Evolutionary conservation across 176 grass and related monocot genomes (phyloP).

Genomic region (Canna indica): DNA sequence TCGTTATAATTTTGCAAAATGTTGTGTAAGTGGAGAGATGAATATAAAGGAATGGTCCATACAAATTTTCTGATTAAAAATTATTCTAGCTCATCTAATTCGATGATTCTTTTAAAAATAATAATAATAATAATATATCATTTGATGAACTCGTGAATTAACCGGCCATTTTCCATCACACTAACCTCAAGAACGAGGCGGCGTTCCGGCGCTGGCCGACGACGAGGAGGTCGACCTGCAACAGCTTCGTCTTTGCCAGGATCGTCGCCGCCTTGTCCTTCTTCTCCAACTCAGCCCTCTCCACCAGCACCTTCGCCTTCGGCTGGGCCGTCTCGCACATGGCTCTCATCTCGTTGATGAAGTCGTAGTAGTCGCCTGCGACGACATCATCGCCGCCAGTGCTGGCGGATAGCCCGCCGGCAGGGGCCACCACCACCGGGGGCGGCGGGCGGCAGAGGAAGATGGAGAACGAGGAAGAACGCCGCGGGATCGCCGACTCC

Average conservation of each 20-base stretch:
- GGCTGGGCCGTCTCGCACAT: slow-evolving; percentile 49
- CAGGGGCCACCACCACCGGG: slow-evolving; percentile 31
- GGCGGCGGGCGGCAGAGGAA: background rate
- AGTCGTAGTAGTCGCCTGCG: slow-evolving; percentile 27
- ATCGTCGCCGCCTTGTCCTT: slow-evolving; percentile 75
- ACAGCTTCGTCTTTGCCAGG: slow-evolving; percentile 38
- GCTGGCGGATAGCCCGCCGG: slow-evolving; percentile 60
- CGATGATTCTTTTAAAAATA: too few relatives aligned
- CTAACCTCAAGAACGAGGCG: slow-evolving; percentile 54
- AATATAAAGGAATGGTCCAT: too few relatives aligned
- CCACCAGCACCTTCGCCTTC: slow-evolving; percentile 32
- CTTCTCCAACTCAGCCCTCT: slow-evolving; percentile 45
- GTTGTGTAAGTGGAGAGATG: too few relatives aligned
- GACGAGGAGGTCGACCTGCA: slow-evolving; percentile 63
- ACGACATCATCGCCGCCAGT: too few relatives aligned
- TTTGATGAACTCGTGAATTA: too few relatives aligned
- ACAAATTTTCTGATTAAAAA: too few relatives aligned
- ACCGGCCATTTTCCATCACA: too few relatives aligned
- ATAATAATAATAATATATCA: too few relatives aligned
- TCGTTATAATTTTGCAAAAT: too few relatives aligned
- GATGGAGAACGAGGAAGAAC: background rate
- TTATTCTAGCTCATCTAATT: too few relatives aligned
- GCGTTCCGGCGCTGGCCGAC: slow-evolving; percentile 49
- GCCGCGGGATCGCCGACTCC: slow-evolving; percentile 30
- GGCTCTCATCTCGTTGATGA: slow-evolving; percentile 52